Conservation (phyloP, 2,329 filamentous ascomycete genomes). For the Pestalotiopsis sp. region DNA sequence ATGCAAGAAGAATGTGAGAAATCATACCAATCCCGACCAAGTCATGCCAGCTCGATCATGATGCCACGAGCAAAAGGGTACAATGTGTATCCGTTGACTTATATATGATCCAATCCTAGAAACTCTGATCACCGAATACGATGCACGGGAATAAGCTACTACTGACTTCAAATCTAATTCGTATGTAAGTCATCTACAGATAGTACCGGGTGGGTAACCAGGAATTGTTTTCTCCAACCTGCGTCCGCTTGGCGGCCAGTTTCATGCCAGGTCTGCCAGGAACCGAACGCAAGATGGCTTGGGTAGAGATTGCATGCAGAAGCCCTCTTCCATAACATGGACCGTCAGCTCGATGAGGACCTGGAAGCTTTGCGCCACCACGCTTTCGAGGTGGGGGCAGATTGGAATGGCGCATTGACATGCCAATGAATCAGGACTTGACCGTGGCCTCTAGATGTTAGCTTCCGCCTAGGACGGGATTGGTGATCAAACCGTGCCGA, state of each 20-base stretch:
- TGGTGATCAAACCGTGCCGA: conserved; percentile 22
- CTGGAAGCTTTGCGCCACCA: background rate
- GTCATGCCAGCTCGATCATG: background rate
- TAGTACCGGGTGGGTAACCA: background rate
- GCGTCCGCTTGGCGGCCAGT: background rate
- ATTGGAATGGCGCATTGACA: background rate
- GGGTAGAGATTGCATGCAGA: background rate
- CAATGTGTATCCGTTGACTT: background rate
- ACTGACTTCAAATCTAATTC: background rate
- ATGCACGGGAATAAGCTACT: background rate
- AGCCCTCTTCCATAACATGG: background rate
- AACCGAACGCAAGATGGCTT: background rate
- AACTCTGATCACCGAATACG: background rate
- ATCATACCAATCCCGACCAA: background rate
- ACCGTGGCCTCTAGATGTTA: background rate
- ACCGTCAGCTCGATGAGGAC: background rate
- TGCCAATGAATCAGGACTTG: background rate
- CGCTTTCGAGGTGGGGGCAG: background rate
- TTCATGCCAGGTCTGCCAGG: background rate
- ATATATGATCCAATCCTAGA: background rate
- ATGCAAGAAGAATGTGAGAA: background rate
- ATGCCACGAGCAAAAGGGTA: background rate
- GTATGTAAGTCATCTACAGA: background rate
- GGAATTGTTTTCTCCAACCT: background rate
- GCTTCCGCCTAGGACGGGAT: conserved; percentile 6